phyloP scores from a whole-genome alignment of 495 filamentous ascomycete genomes.

The Podospora appendiculata region DNA sequence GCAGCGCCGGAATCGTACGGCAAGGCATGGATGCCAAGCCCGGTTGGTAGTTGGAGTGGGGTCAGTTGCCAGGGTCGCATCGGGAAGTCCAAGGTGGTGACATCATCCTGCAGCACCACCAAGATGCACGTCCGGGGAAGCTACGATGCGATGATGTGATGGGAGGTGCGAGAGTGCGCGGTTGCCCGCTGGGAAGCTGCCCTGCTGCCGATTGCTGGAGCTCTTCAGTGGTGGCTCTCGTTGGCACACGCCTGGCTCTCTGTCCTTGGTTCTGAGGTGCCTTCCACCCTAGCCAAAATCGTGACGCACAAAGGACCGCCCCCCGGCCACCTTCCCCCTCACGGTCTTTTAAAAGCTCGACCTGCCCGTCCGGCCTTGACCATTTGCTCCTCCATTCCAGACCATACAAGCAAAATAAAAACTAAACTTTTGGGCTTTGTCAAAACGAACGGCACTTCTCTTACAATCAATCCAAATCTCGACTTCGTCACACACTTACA shows the following conservation, averaged over 20 bases:
- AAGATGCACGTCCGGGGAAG: conserved; percentile 11
- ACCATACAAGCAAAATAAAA: conserved; percentile 2
- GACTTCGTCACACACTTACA: background rate
- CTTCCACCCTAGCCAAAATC: conserved; percentile 1
- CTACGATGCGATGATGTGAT: conserved; percentile 28
- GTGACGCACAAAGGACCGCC: conserved; percentile 22
- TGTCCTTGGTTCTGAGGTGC: background rate
- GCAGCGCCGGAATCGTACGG: background rate
- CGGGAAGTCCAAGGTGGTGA: conserved; percentile 18
- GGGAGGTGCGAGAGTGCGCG: background rate
- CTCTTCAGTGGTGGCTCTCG: background rate
- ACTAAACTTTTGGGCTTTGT: background rate
- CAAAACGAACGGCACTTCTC: background rate
- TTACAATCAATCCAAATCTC: background rate
- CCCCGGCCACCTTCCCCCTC: conserved; percentile 1
- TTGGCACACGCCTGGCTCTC: background rate
- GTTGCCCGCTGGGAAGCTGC: too few species aligned
- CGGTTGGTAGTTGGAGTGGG: background rate
- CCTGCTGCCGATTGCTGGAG: background rate
- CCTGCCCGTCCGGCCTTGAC: background rate
- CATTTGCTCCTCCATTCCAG: too few species aligned
- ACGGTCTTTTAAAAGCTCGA: conserved; percentile 10
- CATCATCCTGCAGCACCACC: conserved; percentile 24
- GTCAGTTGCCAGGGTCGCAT: conserved; percentile 6
- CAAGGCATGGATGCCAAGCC: background rate